A percentile compares a stretch with the other conserved stretches of the same genome.
phyloP scores from a whole-genome alignment of 176 grass and related monocot species.

The Hordeum marinum region DNA sequence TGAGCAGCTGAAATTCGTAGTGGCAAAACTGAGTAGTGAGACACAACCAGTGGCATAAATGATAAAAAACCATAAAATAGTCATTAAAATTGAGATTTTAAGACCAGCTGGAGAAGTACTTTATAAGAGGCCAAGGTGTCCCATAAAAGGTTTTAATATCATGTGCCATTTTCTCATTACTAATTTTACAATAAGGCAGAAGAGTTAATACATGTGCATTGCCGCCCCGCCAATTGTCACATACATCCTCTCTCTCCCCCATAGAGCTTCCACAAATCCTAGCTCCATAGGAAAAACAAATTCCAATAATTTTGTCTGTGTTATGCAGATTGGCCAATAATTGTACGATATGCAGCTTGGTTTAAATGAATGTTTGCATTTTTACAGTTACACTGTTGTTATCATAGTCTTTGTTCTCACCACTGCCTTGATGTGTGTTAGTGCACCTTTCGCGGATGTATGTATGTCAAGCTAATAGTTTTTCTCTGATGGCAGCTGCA shows the following conservation, averaged over 20 bases:
- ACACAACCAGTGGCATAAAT: too few species aligned
- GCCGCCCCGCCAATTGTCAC: not conserved
- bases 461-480: constrained; percentile 15
- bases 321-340: not conserved
- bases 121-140: not conserved
- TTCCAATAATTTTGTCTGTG: not conserved
- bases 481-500: constrained; percentile 60
- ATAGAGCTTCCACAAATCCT: not conserved
- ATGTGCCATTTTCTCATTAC: not conserved
- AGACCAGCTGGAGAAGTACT: not conserved
- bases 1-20: too few species aligned
- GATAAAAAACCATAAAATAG: too few species aligned
- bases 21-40: too few species aligned
- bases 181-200: not conserved
- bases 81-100: not conserved
- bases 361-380: constrained; percentile 10
- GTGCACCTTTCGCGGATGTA: not conserved
- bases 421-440: not conserved
- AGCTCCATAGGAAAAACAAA: not conserved
- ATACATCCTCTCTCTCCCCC: not conserved
- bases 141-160: not conserved
- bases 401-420: not conserved
- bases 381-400: constrained; percentile 12
- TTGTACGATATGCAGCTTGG: not conserved
- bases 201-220: not conserved